Conservation (phyloP, 75 land plant species). For the Selaginella tamariscina region DNA sequence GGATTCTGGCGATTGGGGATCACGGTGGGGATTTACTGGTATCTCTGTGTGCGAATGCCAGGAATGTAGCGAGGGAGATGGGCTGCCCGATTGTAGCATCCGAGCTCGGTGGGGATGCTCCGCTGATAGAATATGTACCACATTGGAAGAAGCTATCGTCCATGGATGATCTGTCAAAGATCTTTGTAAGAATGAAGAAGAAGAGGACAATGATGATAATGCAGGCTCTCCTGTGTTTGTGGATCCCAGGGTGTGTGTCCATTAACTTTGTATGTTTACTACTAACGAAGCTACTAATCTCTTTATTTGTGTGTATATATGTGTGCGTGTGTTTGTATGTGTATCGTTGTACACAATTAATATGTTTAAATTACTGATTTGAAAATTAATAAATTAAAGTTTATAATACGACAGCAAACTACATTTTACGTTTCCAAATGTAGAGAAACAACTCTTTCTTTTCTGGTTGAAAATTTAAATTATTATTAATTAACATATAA, state of each 20-base stretch:
- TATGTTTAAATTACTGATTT: too few species aligned
- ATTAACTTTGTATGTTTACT: too few species aligned
- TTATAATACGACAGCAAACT: too few species aligned
- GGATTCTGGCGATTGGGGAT: constrained; percentile 57
- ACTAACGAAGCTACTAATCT: too few species aligned
- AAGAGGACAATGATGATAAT: constrained; percentile 18
- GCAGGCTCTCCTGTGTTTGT: constrained; percentile 33
- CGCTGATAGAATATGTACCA: constrained; percentile 48
- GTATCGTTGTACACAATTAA: too few species aligned
- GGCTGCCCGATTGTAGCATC: constrained; percentile 54
- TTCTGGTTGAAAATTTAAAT: too few species aligned
- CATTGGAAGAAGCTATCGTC: constrained; percentile 76
- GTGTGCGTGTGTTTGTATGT: too few species aligned
- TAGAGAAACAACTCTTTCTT: too few species aligned
- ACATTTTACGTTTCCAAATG: too few species aligned
- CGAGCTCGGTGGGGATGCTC: constrained; percentile 67
- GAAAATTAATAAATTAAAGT: too few species aligned
- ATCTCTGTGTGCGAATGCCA: constrained; percentile 52
- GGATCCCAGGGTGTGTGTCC: constrained; percentile 61
- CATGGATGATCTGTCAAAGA: constrained; percentile 75
- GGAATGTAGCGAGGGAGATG: constrained; percentile 48
- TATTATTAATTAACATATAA: too few species aligned
- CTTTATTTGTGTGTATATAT: too few species aligned
- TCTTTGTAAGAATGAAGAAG: constrained; percentile 9
- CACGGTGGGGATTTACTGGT: constrained; percentile 22